Evolutionary conservation across 495 filamentous ascomycete genomes (phyloP), one percentile per base, ranked within the genome.

Genomic region (Penicilliopsis zonata): DNA sequence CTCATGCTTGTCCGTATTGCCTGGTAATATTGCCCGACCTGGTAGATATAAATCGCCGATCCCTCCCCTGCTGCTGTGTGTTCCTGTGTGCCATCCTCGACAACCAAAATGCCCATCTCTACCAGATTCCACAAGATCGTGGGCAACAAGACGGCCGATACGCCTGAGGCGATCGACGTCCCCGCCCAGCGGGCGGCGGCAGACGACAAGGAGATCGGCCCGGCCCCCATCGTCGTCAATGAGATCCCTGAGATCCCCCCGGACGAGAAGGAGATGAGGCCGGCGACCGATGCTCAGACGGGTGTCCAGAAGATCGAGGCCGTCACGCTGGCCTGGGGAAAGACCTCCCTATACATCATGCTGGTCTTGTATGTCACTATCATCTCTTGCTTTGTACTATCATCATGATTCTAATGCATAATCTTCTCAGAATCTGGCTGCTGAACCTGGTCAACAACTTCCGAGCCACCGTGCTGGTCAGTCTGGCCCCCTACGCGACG

Each of bases 401-500:
- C 2, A 8, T 36, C 18, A 37, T 12, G 16, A 21, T 12, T 9
- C 15, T 21, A 24, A 6, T 30, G 9, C 9, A n/a, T n/a, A n/a
- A n/a, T n/a, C 21, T 21, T 14, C 22, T n/a, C 16, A 30, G 34
- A 9, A 30, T 35, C 24, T 30, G 33, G 33, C 27, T 35, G 13
- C 33, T 35, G 15, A 35, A 13, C 9, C 24, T 35, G 12, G 33
- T 35, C 24, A 35, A 35, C 20, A 38, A 35, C 29, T 38, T 38
- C 17, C 15, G 14, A 44, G 50, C 33, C 47, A 63, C 39, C 31
- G 64, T 70, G 46, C 57, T 60, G 21, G 58, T 65, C 41, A 53
- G 58, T 13, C 43, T 70, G 22, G 41, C 52, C 3, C 55, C 61
- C 17, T 61, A 67, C 38, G 63, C 64, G 6, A 59, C 63, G 18